Percentiles rank a stretch among this genome's conserved stretches.
phyloP scores from a whole-genome alignment of 805 yeast species.

The Danielozyma ontarioensis region DNA sequence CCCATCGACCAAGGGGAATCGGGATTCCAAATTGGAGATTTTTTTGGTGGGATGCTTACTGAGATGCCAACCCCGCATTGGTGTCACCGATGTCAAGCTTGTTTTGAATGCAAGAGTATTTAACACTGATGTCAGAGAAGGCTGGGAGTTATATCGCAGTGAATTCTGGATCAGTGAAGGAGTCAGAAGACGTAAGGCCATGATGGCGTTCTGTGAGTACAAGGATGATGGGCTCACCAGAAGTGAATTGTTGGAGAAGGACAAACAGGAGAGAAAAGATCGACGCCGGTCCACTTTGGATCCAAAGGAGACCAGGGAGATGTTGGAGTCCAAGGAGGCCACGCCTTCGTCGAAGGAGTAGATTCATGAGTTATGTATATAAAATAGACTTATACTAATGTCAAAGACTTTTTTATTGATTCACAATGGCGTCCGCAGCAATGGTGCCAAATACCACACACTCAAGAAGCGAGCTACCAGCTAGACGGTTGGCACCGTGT shows the following conservation, averaged over 20 bases:
- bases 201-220: slow-evolving; percentile 23
- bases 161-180: slow-evolving; percentile 92
- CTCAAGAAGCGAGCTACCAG: slow-evolving; percentile 53
- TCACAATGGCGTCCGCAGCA: slow-evolving; percentile 31
- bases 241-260: slow-evolving; percentile 26
- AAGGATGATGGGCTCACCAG: slow-evolving; percentile 13
- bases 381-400: too few relatives aligned
- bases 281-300: slow-evolving; percentile 17
- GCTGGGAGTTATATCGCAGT: slow-evolving; percentile 90
- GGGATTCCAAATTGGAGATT: slow-evolving; percentile 29
- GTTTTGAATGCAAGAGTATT: slow-evolving; percentile 79
- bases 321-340: too few relatives aligned
- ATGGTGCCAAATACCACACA: slow-evolving; percentile 58
- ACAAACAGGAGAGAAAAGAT: slow-evolving; percentile 37
- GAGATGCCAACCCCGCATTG: slow-evolving; percentile 58
- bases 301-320: background rate
- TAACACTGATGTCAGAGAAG: slow-evolving; percentile 77
- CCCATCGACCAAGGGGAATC: slow-evolving; percentile 27
- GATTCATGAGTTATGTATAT: too few relatives aligned
- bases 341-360: too few relatives aligned
- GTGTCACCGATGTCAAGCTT: slow-evolving; percentile 69
- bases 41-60: slow-evolving; percentile 36
- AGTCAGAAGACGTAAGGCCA: slow-evolving; percentile 45
- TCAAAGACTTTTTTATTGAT: too few relatives aligned
- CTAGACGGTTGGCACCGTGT: slow-evolving; percentile 59